Conservation (phyloP, 371 early-diverging fungal genomes). For the Rhizopus arrhizus region DNA sequence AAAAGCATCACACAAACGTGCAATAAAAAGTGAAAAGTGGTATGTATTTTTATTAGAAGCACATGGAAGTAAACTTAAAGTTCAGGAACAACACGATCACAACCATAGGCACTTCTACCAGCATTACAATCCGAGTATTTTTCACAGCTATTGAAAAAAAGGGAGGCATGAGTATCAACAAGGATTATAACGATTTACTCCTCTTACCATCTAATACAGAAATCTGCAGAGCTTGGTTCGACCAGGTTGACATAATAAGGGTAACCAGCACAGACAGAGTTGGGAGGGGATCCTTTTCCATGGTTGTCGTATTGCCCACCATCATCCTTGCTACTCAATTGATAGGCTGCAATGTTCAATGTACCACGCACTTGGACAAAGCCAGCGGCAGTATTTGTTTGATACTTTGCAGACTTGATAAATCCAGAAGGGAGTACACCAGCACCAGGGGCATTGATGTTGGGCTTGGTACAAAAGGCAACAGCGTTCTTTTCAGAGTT, state of each 20-base stretch:
- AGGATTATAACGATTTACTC: background rate
- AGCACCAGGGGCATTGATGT: constrained; percentile 31
- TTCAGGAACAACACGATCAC: constrained; percentile 39
- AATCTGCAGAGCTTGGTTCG: constrained; percentile 42
- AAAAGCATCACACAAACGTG: no score
- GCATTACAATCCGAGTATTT: constrained; percentile 35
- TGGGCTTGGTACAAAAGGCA: constrained; percentile 30
- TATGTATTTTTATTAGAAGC: no score
- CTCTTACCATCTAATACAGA: constrained; percentile 41
- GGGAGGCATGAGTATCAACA: background rate
- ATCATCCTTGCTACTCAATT: constrained; percentile 39
- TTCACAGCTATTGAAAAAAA: constrained; percentile 12
- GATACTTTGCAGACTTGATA: constrained; percentile 32
- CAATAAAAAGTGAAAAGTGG: no score
- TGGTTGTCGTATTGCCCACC: constrained; percentile 53
- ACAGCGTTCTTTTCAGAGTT: constrained; percentile 32
- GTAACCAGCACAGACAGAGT: constrained; percentile 40
- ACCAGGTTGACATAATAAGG: constrained; percentile 45
- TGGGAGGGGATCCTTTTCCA: constrained; percentile 36
- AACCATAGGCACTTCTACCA: constrained; percentile 49
- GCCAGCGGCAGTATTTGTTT: constrained; percentile 22
- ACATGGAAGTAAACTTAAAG: background rate
- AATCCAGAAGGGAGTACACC: constrained; percentile 43
- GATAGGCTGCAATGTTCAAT: constrained; percentile 35
- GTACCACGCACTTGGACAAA: constrained; percentile 53